phyloP scores from a whole-genome alignment of 176 grass and related monocot genomes.

The Oryza meyeriana region DNA sequence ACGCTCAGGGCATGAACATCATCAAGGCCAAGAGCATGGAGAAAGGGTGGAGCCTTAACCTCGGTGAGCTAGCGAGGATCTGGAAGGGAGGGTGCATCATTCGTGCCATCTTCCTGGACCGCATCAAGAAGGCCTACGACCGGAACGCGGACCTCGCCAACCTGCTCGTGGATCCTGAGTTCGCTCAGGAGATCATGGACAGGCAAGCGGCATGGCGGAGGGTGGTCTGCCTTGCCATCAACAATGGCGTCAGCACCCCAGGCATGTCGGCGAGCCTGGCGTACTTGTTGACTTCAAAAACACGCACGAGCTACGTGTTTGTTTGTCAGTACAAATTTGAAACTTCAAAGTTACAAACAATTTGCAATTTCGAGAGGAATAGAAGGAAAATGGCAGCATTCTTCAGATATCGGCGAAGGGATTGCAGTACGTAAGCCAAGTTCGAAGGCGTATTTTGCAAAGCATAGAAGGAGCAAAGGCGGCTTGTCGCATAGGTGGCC shows the following conservation, averaged over 20 bases:
- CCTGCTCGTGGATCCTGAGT: conserved; percentile 79
- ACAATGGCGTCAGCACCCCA: conserved; percentile 68
- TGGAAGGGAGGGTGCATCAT: conserved; percentile 95
- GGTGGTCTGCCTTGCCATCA: conserved; percentile 71
- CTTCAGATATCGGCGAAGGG: background rate
- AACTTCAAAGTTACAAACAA: no score
- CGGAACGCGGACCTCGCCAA: conserved; percentile 62
- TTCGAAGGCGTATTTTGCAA: background rate
- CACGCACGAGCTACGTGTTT: no score
- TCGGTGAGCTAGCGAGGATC: conserved; percentile 80
- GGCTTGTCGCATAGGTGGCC: no score
- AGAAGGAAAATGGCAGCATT: background rate
- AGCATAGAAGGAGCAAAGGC: no score
- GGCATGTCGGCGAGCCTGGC: conserved; percentile 76
- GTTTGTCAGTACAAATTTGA: no score
- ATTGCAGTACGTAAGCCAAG: background rate
- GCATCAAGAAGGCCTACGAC: conserved; percentile 79
- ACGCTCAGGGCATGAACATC: conserved; percentile 82
- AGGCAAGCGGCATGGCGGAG: conserved; percentile 64
- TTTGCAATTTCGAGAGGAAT: no score
- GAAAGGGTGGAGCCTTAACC: conserved; percentile 70
- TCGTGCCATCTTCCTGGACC: conserved; percentile 76
- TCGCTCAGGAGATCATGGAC: conserved; percentile 74
- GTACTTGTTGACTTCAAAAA: no score
- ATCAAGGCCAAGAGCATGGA: conserved; percentile 74